Evolutionary conservation across 805 yeast genomes (phyloP).

Genomic region (Metschnikowia rubicola): DNA sequence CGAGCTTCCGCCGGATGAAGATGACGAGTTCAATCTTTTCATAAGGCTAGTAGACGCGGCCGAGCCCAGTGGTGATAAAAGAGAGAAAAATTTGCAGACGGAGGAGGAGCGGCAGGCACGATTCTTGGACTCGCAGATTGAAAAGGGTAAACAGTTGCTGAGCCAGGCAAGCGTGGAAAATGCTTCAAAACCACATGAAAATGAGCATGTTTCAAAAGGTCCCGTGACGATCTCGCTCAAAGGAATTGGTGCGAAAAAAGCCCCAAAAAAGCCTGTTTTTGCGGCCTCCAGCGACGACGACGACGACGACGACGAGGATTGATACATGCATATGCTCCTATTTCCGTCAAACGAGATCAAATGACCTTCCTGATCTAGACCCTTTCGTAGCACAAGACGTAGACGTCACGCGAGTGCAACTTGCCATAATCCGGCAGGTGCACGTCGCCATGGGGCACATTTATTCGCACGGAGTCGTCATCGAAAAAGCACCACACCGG

Average conservation of each 20-base stretch:
- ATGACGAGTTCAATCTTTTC: conserved; percentile 35
- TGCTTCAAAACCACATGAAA: background rate
- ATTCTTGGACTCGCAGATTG: conserved; percentile 16
- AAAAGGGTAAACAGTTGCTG: conserved; percentile 10
- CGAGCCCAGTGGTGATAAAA: background rate
- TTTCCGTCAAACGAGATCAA: too few relatives aligned
- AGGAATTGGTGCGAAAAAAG: conserved; percentile 10
- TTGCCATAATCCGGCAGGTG: conserved; percentile 28
- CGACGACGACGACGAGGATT: background rate
- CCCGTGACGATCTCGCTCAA: conserved; percentile 14
- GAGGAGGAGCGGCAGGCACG: conserved; percentile 16
- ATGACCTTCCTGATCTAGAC: conserved; percentile 1
- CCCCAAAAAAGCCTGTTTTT: conserved; percentile 3
- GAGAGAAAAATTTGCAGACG: conserved; percentile 8
- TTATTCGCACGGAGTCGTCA: conserved; percentile 55
- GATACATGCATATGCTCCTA: too few relatives aligned
- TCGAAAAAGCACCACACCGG: conserved; percentile 74
- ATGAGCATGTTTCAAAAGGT: background rate
- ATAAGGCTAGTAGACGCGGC: conserved; percentile 23
- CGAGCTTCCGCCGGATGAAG: conserved; percentile 23
- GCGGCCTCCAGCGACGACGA: conserved; percentile 7
- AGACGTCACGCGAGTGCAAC: conserved; percentile 55
- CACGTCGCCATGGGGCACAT: conserved; percentile 45
- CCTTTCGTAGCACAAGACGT: conserved; percentile 64
- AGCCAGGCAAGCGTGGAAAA: background rate